Evolutionary conservation across 148 eudicot genomes (phyloP).

Genomic region (Tetragonia tetragonoides): DNA sequence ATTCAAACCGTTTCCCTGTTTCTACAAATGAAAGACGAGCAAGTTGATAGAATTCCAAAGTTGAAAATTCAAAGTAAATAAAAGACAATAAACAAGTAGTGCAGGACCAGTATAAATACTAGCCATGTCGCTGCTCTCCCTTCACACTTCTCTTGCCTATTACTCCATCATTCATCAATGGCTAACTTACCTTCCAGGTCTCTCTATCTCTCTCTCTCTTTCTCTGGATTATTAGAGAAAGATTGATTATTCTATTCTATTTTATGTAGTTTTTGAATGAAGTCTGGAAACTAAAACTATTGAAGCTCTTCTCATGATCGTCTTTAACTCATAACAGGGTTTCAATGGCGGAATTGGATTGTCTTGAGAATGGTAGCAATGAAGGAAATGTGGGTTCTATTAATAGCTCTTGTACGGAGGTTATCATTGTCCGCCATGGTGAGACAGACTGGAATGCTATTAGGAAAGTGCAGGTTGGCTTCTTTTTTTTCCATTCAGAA

Average conservation of each 20-base stretch:
- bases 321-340: slow-evolving; percentile 18
- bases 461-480: slow-evolving; percentile 59
- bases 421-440: slow-evolving; percentile 32
- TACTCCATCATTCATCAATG: slow-evolving; percentile 15
- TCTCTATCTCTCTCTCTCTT: not conserved
- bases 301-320: not conserved
- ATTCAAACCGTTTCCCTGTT: too few species aligned
- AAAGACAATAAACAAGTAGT: too few species aligned
- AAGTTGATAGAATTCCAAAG: too few species aligned
- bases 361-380: slow-evolving; percentile 4
- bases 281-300: too few species aligned
- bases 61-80: too few species aligned
- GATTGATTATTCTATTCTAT: too few species aligned
- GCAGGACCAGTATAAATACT: too few species aligned
- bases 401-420: slow-evolving; percentile 21
- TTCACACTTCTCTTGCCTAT: not conserved
- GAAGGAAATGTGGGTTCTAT: not conserved
- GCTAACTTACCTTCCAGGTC: slow-evolving; percentile 33
- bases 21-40: too few species aligned
- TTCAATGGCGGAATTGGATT: too few species aligned
- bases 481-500: not conserved
- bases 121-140: not conserved
- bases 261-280: too few species aligned
- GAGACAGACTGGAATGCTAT: slow-evolving; percentile 74
- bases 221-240: not conserved